Base-by-base conservation (phyloP, 1,139 yeast species). In the Saccharomyces pastorianus region DNA sequence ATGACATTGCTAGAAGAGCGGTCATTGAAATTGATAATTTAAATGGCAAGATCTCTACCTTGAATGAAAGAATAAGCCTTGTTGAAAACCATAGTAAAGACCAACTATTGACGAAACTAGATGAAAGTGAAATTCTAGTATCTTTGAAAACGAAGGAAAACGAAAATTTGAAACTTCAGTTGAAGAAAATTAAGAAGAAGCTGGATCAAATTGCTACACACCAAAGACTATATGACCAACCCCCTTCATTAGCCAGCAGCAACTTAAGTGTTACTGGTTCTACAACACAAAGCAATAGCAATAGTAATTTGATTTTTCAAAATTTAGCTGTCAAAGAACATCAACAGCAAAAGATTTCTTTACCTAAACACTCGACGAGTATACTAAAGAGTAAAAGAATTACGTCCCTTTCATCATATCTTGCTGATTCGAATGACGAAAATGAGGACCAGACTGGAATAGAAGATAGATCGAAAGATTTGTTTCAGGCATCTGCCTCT, bases 1-100 rank as follows among this genome's bases (percentile, higher is more conserved):
- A 91, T 65, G 96, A 88, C 55, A 83, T 86, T 71, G 95, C 96
- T 14, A 75, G 82, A 51, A 76, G 85, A 56, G 96, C 96, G 0
- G 73, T 85, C 64, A 73, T 76, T 44, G 96, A 90, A 61, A 82
- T 85, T 26, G 82, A 79, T 54, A 81, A 77, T 28, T 75, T 82
- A 34, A 78, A 80, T 57, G 76, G 76, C 54, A 72, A 76, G 20
- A 84, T 85, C 0, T 83, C 79, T 57, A 82, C 80, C 57, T 46
- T 52, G 17, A 56, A 56, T n/a, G 53, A 56, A 9, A 47, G 53
- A 25, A 84, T 93, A 14, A 77, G 81, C 46, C 82, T 84, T 0
- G 95, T 90, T 50, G 88, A 84, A 58, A 79, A 80, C n/a, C 77
- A 88, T 71, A 78, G 83, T 47, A 73, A 81, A 47, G 84, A 86